Base-by-base conservation (phyloP, 2,329 filamentous ascomycete genomes). In the Colletotrichum paranaense region DNA sequence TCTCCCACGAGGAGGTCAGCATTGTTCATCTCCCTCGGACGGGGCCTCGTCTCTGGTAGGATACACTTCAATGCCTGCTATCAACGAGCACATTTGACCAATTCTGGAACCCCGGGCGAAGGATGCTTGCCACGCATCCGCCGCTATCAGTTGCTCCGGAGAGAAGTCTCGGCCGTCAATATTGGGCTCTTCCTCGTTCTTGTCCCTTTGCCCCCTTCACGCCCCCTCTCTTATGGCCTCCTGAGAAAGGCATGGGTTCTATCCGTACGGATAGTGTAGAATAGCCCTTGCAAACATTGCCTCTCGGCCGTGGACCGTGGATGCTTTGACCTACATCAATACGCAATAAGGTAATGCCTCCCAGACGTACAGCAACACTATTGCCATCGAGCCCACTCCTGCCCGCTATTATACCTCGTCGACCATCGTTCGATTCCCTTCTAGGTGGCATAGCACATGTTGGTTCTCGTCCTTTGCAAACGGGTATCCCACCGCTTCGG, bases 1-100 rank as follows among this genome's bases (percentile, higher is more conserved):
- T 30, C 38, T 56, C 30, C 56, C 63, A 55, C 55, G 26, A 35
- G 42, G 42, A 49, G 63, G 49, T 30, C 38, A 46, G 59, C 70
- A 69, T 73, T 63, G 59, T 28, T 69, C 70, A 73, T 73, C 66
- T 69, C 59, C 59, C 59, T 65, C 42, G 55, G 42, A 69, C 12
- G 30, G 55, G 8, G 66, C 35, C 32, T 59, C 59, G 19, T 49
- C 16, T 49, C 42, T 49, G 8, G 42, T 59, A 52, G 26, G 16
- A 12, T 28, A 22, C 2, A 22, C 28, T 49, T 30, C 24, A 52
- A 58, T 53, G 53, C 66, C 24, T 69, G 58, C 22, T 68, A 58
- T 52, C 49, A 57, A 57, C 14, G 11, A 35, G 5, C n/a, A 57
- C 59, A 49, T 49, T 32, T 35, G n/a, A 26, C 35, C 38, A 28